Evolutionary conservation across 1,284 basidiomycete genomes (phyloP), one percentile per base, ranked within the genome.

Genomic region (Apiotrichum mycotoxinovorans): DNA sequence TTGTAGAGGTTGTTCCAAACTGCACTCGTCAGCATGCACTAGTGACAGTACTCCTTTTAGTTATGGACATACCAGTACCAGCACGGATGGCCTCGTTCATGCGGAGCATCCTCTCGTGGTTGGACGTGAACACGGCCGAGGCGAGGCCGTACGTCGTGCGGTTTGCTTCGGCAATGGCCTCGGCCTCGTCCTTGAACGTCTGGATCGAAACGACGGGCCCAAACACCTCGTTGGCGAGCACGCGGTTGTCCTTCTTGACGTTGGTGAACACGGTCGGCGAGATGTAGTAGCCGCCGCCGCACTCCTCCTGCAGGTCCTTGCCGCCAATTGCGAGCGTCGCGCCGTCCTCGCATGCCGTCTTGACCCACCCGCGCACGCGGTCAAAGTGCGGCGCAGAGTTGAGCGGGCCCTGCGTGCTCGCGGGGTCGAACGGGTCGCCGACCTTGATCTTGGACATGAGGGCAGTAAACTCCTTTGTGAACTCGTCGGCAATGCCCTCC

Each of bases 331-430:
- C 78, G 26, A 87, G 78, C 64, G 83, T 87, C 23, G 94, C 94
- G n/a, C 94, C 94, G 70, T 89, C 86, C 62, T 83, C 72, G 76
- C 89, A 90, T 37, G 93, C 95, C 1, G 82, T 81, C 67, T 94
- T 88, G 67, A 98, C 94, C 75, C 93, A 97, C 18, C 79, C 79
- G 84, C 90, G 87, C 50, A 98, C 85, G 62, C 88, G 87, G 74
- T 96, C 91, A 67, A 87, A 90, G 76, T 98, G 94, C 20, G 77
- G 78, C 71, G 88, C 87, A 22, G 88, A 91, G 42, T 91, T 85
- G 69, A 94, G 80, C 23, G 92, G 91, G 2, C 91, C 91, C 43
- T 86, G 88, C 50, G 83, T 83, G 18, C 82, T 84, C 43, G 79
- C 79, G 46, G 88, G 85, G 68, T 91, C 85, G 66, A 89, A 85